Conservation (phyloP, 1,284 basidiomycete species). For the Ganoderma meredithae region DNA sequence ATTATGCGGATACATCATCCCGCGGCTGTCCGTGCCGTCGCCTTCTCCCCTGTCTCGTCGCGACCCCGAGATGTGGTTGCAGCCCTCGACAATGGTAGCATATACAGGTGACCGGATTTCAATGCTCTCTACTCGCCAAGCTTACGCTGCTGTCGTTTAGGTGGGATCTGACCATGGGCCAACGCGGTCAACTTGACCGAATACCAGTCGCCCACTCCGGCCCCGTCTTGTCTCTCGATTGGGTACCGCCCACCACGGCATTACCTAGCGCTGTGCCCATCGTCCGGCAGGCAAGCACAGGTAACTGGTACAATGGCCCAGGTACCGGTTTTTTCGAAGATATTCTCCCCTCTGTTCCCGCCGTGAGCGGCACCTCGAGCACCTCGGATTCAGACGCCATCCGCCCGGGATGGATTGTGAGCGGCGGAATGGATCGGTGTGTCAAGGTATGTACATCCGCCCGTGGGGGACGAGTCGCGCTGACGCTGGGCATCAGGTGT, state of each 20-base stretch:
- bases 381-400: constrained; percentile 38
- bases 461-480: not conserved
- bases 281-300: constrained; percentile 19
- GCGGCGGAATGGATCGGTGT: constrained; percentile 81
- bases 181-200: constrained; percentile 74
- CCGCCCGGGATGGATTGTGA: constrained; percentile 81
- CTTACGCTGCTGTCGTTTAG: constrained; percentile 47
- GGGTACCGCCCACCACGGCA: constrained; percentile 53
- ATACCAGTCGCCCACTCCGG: constrained; percentile 82
- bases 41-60: constrained; percentile 72
- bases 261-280: constrained; percentile 20
- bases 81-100: constrained; percentile 81
- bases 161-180: constrained; percentile 83
- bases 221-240: constrained; percentile 81
- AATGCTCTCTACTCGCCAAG: too few species aligned
- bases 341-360: constrained; percentile 31
- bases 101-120: too few species aligned
- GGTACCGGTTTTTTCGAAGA: constrained; percentile 40
- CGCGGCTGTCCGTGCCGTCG: constrained; percentile 73
- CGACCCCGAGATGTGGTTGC: constrained; percentile 76
- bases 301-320: constrained; percentile 38
- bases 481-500: constrained; percentile 57
- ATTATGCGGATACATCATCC: constrained; percentile 80
- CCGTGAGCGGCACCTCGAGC: constrained; percentile 24
- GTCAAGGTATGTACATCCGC: constrained; percentile 65